Evolutionary conservation across 768 basidiomycete genomes (phyloP).

Genomic region (Myochromella boudieri): DNA sequence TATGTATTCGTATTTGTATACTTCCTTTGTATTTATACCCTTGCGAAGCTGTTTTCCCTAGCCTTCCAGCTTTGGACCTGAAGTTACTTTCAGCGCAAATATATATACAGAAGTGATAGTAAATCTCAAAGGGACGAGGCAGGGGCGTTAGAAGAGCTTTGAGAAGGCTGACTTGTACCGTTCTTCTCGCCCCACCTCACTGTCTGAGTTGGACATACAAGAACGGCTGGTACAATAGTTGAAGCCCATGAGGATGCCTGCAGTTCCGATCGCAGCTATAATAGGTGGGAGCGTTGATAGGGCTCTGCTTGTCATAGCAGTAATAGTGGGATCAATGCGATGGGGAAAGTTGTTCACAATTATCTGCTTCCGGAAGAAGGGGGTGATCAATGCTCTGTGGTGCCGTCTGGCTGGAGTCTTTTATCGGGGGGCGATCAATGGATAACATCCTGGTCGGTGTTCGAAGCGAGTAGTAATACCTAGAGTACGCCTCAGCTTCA

Average conservation of each 20-base stretch:
- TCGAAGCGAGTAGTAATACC: constrained; percentile 16
- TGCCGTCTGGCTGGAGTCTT: constrained; percentile 19
- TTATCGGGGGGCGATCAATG: constrained; percentile 12
- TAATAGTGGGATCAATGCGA: constrained; percentile 43
- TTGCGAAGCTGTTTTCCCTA: neutral
- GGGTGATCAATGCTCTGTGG: constrained; percentile 17
- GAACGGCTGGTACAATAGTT: constrained; percentile 7
- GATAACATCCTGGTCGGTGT: constrained; percentile 9
- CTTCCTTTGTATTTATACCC: constrained; percentile 13
- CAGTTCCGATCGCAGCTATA: constrained; percentile 48
- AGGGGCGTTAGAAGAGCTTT: too few species aligned
- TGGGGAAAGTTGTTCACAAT: constrained; percentile 45
- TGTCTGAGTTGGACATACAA: constrained; percentile 13
- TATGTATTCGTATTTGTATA: constrained; percentile 16
- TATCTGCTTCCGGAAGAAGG: constrained; percentile 12
- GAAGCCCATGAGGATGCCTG: constrained; percentile 5
- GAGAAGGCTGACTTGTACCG: too few species aligned
- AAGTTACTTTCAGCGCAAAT: too few species aligned
- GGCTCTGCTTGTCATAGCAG: constrained; percentile 40
- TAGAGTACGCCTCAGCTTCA: constrained; percentile 4
- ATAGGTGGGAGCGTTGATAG: constrained; percentile 51
- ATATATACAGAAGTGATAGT: too few species aligned
- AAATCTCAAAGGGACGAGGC: too few species aligned
- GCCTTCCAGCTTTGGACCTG: too few species aligned
- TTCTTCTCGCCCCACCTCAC: too few species aligned